These are phyloP conservation scores for Termitomyces sp. DNA, from an alignment of 768 basidiomycete genomes.

Conservation along the genomic window DNA sequence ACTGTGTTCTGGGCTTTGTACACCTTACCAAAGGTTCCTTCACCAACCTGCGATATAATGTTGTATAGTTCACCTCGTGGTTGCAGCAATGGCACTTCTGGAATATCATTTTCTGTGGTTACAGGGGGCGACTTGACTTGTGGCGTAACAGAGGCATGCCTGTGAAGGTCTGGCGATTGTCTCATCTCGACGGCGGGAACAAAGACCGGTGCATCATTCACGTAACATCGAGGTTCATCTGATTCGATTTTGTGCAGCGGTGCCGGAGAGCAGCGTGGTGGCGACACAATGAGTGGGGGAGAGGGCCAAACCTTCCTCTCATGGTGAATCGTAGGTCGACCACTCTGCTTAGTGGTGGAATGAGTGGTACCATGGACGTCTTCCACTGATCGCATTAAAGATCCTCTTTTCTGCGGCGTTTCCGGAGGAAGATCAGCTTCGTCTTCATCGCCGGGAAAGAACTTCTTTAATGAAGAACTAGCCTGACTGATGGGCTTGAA, in stretches of 20 bases:
- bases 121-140: constrained; percentile 2
- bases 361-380: not conserved
- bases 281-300: constrained; percentile 1
- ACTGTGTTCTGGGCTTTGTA: constrained; percentile 87
- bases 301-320: constrained; percentile 14
- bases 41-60: constrained; percentile 91
- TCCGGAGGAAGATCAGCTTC: constrained; percentile 41
- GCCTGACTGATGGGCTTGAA: constrained; percentile 64
- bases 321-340: constrained; percentile 2
- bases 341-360: not conserved
- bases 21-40: constrained; percentile 98
- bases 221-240: not conserved
- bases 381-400: constrained; percentile 1
- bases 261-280: not conserved
- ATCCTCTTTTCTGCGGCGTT: not conserved
- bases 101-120: constrained; percentile 7
- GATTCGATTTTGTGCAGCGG: not conserved
- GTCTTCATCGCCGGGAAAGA: constrained; percentile 82
- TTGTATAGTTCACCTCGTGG: constrained; percentile 62
- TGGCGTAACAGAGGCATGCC: not conserved
- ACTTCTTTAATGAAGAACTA: constrained; percentile 60
- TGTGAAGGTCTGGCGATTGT: not conserved
- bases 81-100: constrained; percentile 12
- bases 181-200: not conserved
- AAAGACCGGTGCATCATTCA: not conserved